Evolutionary conservation across 192 early-diverging fungal genomes (phyloP), one percentile per base, ranked within the genome.

Genomic region (Coemansia sp.): DNA sequence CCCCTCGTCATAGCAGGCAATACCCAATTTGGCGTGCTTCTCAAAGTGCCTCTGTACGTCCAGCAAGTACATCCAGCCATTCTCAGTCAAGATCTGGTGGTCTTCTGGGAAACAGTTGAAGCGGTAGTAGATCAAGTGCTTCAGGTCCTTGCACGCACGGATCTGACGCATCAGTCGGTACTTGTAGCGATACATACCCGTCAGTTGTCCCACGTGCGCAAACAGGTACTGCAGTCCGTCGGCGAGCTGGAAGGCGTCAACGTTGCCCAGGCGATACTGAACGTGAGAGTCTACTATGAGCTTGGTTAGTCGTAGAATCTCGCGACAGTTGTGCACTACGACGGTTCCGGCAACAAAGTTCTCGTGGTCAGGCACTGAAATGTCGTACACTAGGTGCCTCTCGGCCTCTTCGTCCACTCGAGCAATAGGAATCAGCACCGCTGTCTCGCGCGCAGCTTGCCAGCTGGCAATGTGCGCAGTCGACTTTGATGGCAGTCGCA

Each of bases 181-280:
- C 84, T 99, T 99, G 87, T 99, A 98, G 63, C 95, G 89, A 83
- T 99, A 99, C 95, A 99, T 99, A 62, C 97, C 97, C 14, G 97
- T 98, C 57, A 99, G 79, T 79, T 99, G 97, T 33, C 97, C 97
- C 14, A 99, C 94, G 72, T 99, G 97, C 3, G 97, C 90, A 86
- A 99, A 98, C 56, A 93, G 93, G 64, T 99, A 99, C 79, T 99
- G 97, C 64, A 99, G 83, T 48, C 97, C 97, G 80, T 99, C 97
- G 13, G 97, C 97, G 43, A 99, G 86, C 82, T 99, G 97, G 89
- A 94, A 99, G 16, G 97, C 95, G 84, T 99, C 95, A 9, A 98
- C 92, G 73, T 99, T 98, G 48, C 95, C 95, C 37, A 99, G 84
- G 39, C 97, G 92, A 69, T 96, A 98, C 81, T 99, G 95, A 16